Percentiles rank a stretch among this genome's conserved stretches.
Evolutionary conservation across 768 basidiomycete genomes (phyloP).

Genomic region (Cystofilobasidium ferigula): DNA sequence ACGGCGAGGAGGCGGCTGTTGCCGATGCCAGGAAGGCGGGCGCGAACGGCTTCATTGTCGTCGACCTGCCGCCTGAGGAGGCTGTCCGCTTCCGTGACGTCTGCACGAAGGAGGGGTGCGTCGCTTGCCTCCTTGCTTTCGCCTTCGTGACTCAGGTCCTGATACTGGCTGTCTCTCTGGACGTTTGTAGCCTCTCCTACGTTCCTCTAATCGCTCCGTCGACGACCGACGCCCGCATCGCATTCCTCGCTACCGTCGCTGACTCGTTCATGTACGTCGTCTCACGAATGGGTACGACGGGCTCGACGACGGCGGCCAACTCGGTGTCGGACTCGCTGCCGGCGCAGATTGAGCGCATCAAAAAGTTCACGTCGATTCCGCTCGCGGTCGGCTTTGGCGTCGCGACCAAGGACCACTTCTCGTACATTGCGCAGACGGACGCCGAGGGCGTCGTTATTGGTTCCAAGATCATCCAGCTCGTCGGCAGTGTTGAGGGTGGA

Average conservation of each 20-base stretch:
- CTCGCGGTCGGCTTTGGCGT: conserved; percentile 96
- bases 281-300: conserved; percentile 99
- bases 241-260: conserved; percentile 82
- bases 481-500: conserved; percentile 52
- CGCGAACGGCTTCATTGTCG: conserved; percentile 94
- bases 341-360: conserved; percentile 70
- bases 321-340: conserved; percentile 66
- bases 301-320: conserved; percentile 59
- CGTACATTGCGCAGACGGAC: conserved; percentile 70
- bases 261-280: conserved; percentile 97
- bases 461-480: conserved; percentile 66
- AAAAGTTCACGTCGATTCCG: conserved; percentile 52
- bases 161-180: background rate
- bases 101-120: conserved; percentile 68
- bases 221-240: conserved; percentile 72
- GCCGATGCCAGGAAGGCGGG: conserved; percentile 79
- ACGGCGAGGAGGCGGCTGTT: conserved; percentile 89
- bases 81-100: conserved; percentile 80
- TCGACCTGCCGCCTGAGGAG: conserved; percentile 95
- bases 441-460: conserved; percentile 94
- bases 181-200: conserved; percentile 68
- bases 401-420: conserved; percentile 77
- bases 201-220: conserved; percentile 93
- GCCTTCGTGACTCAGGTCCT: background rate
- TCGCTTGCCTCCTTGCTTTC: background rate